A percentile compares a stretch with the other conserved stretches of the same genome.
These are phyloP conservation scores for Cladophialophora psammophila DNA, from an alignment of 2,329 filamentous ascomycete species.

Conservation along the genomic window DNA sequence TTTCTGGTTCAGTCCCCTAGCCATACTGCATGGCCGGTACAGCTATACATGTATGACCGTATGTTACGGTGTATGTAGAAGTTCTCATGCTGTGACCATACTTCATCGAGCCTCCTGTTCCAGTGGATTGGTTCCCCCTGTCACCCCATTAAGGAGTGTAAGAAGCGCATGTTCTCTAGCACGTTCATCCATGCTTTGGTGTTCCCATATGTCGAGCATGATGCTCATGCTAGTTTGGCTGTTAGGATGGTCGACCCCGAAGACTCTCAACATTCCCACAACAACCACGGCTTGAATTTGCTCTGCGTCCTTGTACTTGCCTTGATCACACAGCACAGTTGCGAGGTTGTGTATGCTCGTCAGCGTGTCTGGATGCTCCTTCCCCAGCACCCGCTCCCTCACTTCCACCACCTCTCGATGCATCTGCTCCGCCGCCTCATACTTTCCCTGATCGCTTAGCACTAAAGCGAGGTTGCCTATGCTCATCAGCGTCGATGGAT, in stretches of 20 bases:
- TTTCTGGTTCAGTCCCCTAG: neutral
- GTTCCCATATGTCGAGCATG: neutral
- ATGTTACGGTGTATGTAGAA: neutral
- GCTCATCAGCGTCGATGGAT: conserved; percentile 40
- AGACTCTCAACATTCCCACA: neutral
- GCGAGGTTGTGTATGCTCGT: conserved; percentile 37
- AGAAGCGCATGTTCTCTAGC: neutral
- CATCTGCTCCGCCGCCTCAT: conserved; percentile 29
- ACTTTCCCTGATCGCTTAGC: conserved; percentile 30
- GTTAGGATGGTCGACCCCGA: neutral
- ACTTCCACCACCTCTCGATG: conserved; percentile 17
- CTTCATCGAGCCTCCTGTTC: neutral
- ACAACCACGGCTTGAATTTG: neutral
- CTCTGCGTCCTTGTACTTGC: conserved; percentile 34
- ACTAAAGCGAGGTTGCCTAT: conserved; percentile 37
- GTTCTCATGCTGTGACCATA: neutral
- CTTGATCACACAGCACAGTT: conserved; percentile 24
- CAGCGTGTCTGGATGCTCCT: conserved; percentile 37
- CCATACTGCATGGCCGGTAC: neutral
- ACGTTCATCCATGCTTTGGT: neutral
- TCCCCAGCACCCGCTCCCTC: conserved; percentile 24
- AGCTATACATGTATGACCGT: neutral
- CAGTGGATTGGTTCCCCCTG: neutral
- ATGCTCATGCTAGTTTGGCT: neutral
- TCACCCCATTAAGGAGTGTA: neutral